Base-by-base conservation (phyloP, 2,329 filamentous ascomycete genomes). In the Hypoxylon rubiginosum region DNA sequence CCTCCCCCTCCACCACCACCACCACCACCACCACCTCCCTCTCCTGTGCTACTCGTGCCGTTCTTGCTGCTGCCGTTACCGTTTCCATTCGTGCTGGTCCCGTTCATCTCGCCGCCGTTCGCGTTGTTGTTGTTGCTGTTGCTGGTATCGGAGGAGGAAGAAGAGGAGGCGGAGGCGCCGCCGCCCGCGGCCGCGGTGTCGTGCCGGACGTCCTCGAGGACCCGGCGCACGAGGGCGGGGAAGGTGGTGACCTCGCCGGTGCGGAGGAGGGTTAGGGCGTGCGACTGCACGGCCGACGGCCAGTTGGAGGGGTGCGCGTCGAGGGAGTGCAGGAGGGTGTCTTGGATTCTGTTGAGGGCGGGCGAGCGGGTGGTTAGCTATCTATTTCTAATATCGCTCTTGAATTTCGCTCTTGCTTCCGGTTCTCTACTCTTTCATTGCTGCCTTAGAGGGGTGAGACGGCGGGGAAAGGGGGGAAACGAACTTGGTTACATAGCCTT, bases 161-260 rank as follows among this genome's bases (percentile, higher is more conserved):
- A n/a, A n/a, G n/a, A n/a, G n/a, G n/a, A n/a, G n/a, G n/a, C n/a
- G n/a, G n/a, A n/a, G n/a, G n/a, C n/a, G n/a, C 73, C 67, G 43
- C 69, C 43, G 28, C 74, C 69, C 13, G 78, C 69, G 41, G 77
- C 71, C 6, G 80, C 75, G 4, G 82, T 84, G 65, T 86, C 85
- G 62, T 83, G 81, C 51, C 85, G 84, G 58, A 91, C 84, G 75
- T 91, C 88, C 63, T 89, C 86, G 71, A 91, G 81, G 19, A 91
- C 85, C 65, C 85, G 86, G 56, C 81, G 79, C 66, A 91, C 82
- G 30, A 90, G 85, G n/a, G 82, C 83, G 1, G 88, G 88, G 75
- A 90, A 90, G 4, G 84, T 88, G 21, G 82, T 83, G 52, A 84
- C 82, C 66, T 90, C 85, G 77, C 87, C 87, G 48, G 82, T 85